Conservation (phyloP, 441 rosid genomes). For the Arabidopsis hybrid region DNA sequence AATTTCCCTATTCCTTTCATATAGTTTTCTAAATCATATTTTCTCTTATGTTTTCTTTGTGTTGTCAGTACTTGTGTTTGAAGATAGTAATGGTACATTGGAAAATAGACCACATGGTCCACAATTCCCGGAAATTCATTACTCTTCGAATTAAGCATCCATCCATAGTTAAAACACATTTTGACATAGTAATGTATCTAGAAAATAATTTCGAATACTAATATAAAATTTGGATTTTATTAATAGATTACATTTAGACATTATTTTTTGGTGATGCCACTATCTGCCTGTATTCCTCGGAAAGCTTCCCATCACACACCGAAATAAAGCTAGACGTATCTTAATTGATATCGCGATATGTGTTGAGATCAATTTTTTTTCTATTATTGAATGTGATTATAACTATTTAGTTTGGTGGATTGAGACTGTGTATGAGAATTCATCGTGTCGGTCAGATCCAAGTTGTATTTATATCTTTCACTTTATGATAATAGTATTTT, state of each 20-base stretch:
- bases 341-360: not conserved
- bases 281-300: too few relatives aligned
- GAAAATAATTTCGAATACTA: not conserved
- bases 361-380: not conserved
- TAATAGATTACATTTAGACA: too few relatives aligned
- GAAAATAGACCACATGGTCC: too few relatives aligned
- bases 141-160: not conserved
- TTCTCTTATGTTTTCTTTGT: too few relatives aligned
- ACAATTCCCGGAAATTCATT: too few relatives aligned
- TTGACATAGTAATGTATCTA: not conserved
- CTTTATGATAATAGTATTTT: not conserved
- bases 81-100: too few relatives aligned
- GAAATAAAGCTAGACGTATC: too few relatives aligned
- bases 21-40: not conserved
- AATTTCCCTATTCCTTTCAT: too few relatives aligned
- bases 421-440: constrained; percentile 5
- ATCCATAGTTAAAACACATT: not conserved
- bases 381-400: not conserved
- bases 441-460: constrained; percentile 33
- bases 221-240: not conserved
- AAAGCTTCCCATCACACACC: too few relatives aligned
- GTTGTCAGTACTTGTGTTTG: too few relatives aligned
- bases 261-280: too few relatives aligned
- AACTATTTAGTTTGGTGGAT: constrained; percentile 3
- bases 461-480: not conserved